These are phyloP conservation scores for Crepidotus variabilis DNA, from an alignment of 768 basidiomycete species.

Conservation along the genomic window DNA sequence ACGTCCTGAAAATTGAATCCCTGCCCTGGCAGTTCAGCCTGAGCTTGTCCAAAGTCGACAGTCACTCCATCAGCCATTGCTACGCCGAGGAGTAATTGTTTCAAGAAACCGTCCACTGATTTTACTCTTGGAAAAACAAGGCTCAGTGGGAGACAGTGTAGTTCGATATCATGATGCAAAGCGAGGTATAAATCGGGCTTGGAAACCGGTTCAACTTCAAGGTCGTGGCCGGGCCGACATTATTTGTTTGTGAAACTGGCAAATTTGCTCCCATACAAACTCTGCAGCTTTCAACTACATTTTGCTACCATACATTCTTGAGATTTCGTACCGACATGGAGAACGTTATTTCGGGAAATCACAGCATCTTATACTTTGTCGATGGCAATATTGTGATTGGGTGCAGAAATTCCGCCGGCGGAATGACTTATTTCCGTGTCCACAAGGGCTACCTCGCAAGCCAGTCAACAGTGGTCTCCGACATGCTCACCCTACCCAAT, in stretches of 20 bases:
- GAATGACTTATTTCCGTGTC: background rate
- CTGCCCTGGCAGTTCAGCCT: constrained; percentile 42
- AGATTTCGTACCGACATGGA: too few species aligned
- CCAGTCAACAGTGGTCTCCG: background rate
- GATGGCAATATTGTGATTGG: background rate
- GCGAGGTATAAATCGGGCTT: too few species aligned
- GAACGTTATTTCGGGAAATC: background rate
- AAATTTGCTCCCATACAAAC: too few species aligned
- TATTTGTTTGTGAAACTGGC: too few species aligned
- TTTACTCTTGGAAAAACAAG: too few species aligned
- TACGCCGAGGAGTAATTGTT: background rate
- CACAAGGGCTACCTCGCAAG: background rate
- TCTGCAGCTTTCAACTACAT: too few species aligned
- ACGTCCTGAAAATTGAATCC: constrained; percentile 63
- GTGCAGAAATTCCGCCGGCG: background rate
- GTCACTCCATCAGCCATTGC: constrained; percentile 4
- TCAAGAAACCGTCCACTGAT: too few species aligned
- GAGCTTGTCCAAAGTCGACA: constrained; percentile 9
- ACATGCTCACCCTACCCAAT: background rate
- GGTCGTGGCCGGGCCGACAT: too few species aligned
- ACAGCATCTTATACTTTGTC: background rate
- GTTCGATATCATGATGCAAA: too few species aligned
- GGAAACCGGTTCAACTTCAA: too few species aligned
- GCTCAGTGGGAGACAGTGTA: too few species aligned
- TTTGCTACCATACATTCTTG: too few species aligned